Conservation (phyloP, 805 yeast genomes). For the Wickerhamomyces mucosus region DNA sequence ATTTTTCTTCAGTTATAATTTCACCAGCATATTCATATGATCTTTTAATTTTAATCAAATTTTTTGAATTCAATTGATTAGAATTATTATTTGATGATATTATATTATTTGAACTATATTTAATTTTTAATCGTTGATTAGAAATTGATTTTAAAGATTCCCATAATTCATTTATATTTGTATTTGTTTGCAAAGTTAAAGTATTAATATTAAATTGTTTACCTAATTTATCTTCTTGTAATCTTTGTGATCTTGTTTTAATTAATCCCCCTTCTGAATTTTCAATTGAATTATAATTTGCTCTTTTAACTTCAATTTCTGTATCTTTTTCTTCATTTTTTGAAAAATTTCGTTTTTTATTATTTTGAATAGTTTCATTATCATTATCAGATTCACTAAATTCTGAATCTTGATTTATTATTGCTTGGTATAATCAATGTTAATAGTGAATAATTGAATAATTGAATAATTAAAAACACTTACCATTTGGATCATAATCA, state of each 20-base stretch:
- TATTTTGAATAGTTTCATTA: slow-evolving; percentile 6
- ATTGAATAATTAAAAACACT: no score
- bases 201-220: slow-evolving; percentile 13
- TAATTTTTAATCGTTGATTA: slow-evolving; percentile 16
- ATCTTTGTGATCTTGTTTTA: slow-evolving; percentile 58
- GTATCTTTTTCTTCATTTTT: slow-evolving; percentile 22
- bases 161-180: slow-evolving; percentile 48
- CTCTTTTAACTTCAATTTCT: slow-evolving; percentile 21
- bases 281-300: slow-evolving; percentile 42
- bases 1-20: slow-evolving; percentile 63
- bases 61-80: slow-evolving; percentile 18
- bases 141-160: slow-evolving; percentile 34
- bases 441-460: no score
- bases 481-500: slow-evolving; percentile 40
- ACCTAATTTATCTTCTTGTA: slow-evolving; percentile 28
- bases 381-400: slow-evolving; percentile 17
- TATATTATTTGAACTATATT: slow-evolving; percentile 12
- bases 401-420: slow-evolving; percentile 10
- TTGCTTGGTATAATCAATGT: no score
- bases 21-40: slow-evolving; percentile 89
- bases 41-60: slow-evolving; percentile 61
- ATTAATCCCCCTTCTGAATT: slow-evolving; percentile 54
- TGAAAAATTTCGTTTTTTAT: slow-evolving; percentile 1
- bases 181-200: slow-evolving; percentile 11
- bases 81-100: slow-evolving; percentile 3